These are phyloP conservation scores for Avena eriantha DNA, from an alignment of 176 grass and related monocot genomes.

Conservation along the genomic window DNA sequence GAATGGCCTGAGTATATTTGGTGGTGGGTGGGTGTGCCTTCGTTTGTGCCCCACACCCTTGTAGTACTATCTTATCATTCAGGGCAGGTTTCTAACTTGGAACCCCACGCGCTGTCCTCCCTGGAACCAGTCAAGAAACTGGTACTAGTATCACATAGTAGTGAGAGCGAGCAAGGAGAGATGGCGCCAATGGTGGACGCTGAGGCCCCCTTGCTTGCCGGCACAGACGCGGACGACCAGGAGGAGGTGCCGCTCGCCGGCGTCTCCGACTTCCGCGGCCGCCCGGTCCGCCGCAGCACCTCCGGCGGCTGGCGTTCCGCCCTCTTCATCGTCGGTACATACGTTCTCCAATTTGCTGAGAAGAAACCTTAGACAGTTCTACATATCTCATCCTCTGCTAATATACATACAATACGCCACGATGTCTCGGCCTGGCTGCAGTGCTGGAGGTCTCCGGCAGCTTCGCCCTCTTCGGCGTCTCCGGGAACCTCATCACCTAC, in stretches of 20 bases:
- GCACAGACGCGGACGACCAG: background rate
- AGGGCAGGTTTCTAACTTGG: too few relatives aligned
- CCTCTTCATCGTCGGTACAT: background rate
- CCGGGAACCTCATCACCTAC: constrained; percentile 69
- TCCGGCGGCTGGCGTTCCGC: background rate
- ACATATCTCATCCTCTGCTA: background rate
- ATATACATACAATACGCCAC: too few relatives aligned
- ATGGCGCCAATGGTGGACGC: background rate
- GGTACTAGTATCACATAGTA: too few relatives aligned
- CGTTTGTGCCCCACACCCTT: too few relatives aligned
- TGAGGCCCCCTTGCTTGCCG: background rate
- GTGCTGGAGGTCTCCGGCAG: constrained; percentile 59
- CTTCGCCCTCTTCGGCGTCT: constrained; percentile 66
- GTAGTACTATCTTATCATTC: too few relatives aligned
- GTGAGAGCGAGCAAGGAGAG: background rate
- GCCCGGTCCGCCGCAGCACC: background rate
- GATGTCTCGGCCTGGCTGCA: background rate
- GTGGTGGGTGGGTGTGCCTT: too few relatives aligned
- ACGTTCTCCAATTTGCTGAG: background rate
- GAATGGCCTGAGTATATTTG: too few relatives aligned
- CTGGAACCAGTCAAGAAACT: too few relatives aligned
- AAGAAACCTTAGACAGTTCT: background rate
- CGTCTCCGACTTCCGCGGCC: background rate
- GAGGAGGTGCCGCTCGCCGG: background rate
- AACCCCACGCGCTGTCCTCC: too few relatives aligned